Percentiles rank a stretch among this genome's conserved stretches.
phyloP scores from a whole-genome alignment of 306 rosid genomes.

The Cucumis sativus region DNA sequence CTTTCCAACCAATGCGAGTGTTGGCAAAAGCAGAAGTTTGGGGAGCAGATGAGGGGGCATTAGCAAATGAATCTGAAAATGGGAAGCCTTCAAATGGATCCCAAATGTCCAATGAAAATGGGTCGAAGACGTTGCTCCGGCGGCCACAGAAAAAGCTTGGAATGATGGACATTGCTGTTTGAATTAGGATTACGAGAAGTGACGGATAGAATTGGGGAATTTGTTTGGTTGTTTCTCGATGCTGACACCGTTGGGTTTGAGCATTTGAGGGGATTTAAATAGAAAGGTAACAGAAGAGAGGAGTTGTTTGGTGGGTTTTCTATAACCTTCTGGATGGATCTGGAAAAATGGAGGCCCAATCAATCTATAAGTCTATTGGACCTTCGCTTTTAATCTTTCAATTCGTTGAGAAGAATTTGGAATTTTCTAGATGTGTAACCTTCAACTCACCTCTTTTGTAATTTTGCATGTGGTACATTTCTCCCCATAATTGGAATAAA shows the following conservation, averaged over 20 bases:
- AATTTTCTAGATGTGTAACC: no score
- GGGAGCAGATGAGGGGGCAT: not conserved
- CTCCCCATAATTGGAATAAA: no score
- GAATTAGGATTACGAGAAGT: not conserved
- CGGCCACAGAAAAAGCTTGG: slow-evolving; percentile 14
- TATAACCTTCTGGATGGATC: not conserved
- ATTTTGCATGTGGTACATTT: no score
- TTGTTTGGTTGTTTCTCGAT: not conserved
- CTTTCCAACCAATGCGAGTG: not conserved
- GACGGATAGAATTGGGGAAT: not conserved
- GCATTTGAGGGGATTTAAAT: not conserved
- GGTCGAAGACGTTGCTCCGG: slow-evolving; percentile 18
- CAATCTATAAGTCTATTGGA: not conserved
- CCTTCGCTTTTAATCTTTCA: not conserved
- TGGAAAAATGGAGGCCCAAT: not conserved
- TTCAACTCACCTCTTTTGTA: no score
- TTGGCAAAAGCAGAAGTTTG: slow-evolving; percentile 9
- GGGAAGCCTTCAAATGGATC: slow-evolving; percentile 15
- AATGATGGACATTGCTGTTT: not conserved
- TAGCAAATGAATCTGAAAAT: not conserved
- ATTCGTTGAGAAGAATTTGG: no score
- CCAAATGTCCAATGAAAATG: slow-evolving; percentile 18
- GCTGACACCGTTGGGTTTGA: not conserved
- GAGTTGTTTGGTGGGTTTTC: not conserved
- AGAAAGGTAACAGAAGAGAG: not conserved